These are phyloP conservation scores for Eucalyptus regnans DNA, from an alignment of 345 rosid species.

Conservation along the genomic window DNA sequence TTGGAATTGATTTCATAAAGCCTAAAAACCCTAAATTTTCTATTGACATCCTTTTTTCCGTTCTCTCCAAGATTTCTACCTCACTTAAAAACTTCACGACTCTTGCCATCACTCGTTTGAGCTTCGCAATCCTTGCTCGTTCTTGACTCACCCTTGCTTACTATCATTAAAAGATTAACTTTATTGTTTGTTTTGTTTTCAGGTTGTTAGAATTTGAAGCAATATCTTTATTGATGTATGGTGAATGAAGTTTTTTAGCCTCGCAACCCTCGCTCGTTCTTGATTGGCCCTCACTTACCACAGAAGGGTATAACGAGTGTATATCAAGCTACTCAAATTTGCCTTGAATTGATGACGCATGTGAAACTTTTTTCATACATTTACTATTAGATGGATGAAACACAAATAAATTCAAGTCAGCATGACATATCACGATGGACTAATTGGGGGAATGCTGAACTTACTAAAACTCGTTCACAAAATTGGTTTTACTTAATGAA, in stretches of 20 bases:
- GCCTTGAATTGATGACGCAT: background rate
- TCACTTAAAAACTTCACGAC: background rate
- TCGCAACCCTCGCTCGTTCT: accelerated
- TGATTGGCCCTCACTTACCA: background rate
- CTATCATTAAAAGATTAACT: too few species aligned
- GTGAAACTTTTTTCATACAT: too few species aligned
- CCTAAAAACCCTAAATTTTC: too few species aligned
- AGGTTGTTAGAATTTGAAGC: background rate
- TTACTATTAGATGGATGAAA: too few species aligned
- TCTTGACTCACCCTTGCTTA: background rate
- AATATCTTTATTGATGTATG: too few species aligned
- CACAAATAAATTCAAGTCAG: too few species aligned
- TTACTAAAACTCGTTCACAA: background rate
- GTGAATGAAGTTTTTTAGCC: too few species aligned
- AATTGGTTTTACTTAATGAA: background rate
- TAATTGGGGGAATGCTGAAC: background rate
- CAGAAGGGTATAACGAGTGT: background rate
- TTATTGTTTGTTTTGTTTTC: background rate
- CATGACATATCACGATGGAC: background rate
- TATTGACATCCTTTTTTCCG: too few species aligned
- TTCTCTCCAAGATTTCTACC: too few species aligned
- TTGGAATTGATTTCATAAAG: background rate
- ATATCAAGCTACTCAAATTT: background rate
- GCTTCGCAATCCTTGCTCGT: too few species aligned
- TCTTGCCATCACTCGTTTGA: accelerated